Conservation (phyloP, 306 rosid genomes). For the Oxytropis ochrocephala region DNA sequence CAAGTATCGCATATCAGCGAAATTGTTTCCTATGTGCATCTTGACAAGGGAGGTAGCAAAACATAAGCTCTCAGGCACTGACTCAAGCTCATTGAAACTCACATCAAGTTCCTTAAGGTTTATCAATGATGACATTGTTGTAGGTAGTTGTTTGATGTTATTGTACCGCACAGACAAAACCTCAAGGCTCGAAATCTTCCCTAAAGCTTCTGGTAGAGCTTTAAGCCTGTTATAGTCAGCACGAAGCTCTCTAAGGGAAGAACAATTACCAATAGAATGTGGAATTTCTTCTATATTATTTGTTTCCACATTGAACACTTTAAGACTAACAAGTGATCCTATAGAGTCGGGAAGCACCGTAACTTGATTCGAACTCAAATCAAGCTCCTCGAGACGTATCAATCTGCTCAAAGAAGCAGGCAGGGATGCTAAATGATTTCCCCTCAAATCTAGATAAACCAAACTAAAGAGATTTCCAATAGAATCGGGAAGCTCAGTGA, state of each 20-base stretch:
- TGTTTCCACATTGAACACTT: slow-evolving; percentile 61
- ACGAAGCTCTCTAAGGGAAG: slow-evolving; percentile 60
- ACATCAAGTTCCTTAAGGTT: slow-evolving; percentile 76
- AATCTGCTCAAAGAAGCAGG: slow-evolving; percentile 72
- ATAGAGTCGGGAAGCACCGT: slow-evolving; percentile 57
- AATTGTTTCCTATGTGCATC: slow-evolving; percentile 81
- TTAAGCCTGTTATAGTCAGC: slow-evolving; percentile 75
- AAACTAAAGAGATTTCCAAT: slow-evolving; percentile 62
- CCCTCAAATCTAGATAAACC: slow-evolving; percentile 56
- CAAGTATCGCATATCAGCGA: slow-evolving; percentile 64
- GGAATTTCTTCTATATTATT: slow-evolving; percentile 85
- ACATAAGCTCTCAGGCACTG: slow-evolving; percentile 82
- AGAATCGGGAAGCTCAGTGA: slow-evolving; percentile 56
- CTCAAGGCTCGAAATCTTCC: slow-evolving; percentile 73
- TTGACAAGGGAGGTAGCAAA: slow-evolving; percentile 78
- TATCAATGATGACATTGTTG: slow-evolving; percentile 70
- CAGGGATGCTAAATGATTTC: slow-evolving; percentile 45
- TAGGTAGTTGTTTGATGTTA: slow-evolving; percentile 70
- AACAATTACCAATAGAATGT: slow-evolving; percentile 63
- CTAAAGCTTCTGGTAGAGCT: slow-evolving; percentile 88
- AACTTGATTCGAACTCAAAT: slow-evolving; percentile 70
- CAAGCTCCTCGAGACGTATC: slow-evolving; percentile 64
- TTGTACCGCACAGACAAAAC: slow-evolving; percentile 71
- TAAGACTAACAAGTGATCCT: slow-evolving; percentile 64
- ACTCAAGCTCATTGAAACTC: slow-evolving; percentile 85